Evolutionary conservation across 2,329 filamentous ascomycete genomes (phyloP).

Genomic region (Cladosporium oxysporum): DNA sequence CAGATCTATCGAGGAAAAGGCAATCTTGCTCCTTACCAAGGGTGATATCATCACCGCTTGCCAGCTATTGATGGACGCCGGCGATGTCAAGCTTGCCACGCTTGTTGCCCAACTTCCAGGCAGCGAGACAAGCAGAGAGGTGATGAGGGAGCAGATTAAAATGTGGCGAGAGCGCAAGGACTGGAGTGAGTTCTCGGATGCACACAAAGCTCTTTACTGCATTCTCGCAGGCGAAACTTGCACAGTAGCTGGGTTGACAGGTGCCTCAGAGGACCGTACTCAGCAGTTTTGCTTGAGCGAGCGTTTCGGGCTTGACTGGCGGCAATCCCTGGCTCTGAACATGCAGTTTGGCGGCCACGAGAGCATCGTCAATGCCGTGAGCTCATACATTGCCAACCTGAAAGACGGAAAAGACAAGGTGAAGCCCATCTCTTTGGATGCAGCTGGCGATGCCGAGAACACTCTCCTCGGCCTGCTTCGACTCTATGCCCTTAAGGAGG

Average conservation of each 20-base stretch:
- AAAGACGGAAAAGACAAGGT: slow-evolving; percentile 67
- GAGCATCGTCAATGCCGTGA: slow-evolving; percentile 70
- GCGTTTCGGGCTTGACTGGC: slow-evolving; percentile 86
- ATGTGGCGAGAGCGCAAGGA: slow-evolving; percentile 83
- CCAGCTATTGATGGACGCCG: slow-evolving; percentile 71
- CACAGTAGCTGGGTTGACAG: slow-evolving; percentile 75
- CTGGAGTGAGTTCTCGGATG: slow-evolving; percentile 81
- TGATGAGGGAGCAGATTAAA: slow-evolving; percentile 77
- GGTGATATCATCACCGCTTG: slow-evolving; percentile 83
- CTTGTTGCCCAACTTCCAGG: slow-evolving; percentile 80
- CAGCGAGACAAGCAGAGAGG: slow-evolving; percentile 66
- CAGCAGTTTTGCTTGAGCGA: slow-evolving; percentile 79
- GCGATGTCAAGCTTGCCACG: slow-evolving; percentile 81
- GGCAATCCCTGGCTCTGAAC: slow-evolving; percentile 86
- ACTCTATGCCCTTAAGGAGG: slow-evolving; percentile 47
- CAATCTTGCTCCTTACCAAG: slow-evolving; percentile 75
- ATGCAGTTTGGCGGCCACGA: slow-evolving; percentile 81
- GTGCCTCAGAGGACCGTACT: slow-evolving; percentile 75
- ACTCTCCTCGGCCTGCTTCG: slow-evolving; percentile 85
- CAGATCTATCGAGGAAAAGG: slow-evolving; percentile 74
- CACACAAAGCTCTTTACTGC: slow-evolving; percentile 85
- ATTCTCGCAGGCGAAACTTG: slow-evolving; percentile 86
- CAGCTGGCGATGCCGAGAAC: slow-evolving; percentile 64
- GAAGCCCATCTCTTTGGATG: slow-evolving; percentile 52
- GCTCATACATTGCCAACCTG: slow-evolving; percentile 73